Evolutionary conservation across 2,329 filamentous ascomycete genomes (phyloP).

Genomic region (Fusarium gaditjirri): DNA sequence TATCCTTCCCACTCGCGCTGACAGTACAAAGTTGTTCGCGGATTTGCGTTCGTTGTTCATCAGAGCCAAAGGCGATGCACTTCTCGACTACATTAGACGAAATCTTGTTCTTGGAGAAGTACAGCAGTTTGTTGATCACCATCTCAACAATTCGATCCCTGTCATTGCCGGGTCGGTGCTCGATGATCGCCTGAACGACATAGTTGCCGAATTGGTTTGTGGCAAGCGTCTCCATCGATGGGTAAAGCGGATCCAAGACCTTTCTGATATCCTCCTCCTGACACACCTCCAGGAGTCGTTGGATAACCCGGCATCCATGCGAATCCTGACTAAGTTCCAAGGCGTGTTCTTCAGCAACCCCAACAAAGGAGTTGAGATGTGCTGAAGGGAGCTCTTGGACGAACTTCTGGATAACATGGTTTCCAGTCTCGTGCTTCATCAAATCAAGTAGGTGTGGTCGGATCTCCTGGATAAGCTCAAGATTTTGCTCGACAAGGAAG

Average conservation of each 20-base stretch:
- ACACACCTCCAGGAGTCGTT: conserved; percentile 88
- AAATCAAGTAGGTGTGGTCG: conserved; percentile 79
- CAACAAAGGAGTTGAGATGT: conserved; percentile 89
- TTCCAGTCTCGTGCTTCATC: conserved; percentile 89
- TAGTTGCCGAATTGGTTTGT: conserved; percentile 95
- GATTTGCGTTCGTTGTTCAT: conserved; percentile 76
- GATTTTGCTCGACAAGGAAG: conserved; percentile 91
- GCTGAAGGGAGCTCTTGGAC: conserved; percentile 80
- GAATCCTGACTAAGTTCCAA: conserved; percentile 78
- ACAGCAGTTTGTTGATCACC: conserved; percentile 76
- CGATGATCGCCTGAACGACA: conserved; percentile 91
- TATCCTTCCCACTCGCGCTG: conserved; percentile 72
- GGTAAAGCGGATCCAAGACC: conserved; percentile 83
- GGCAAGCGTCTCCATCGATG: conserved; percentile 76
- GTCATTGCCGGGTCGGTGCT: conserved; percentile 78
- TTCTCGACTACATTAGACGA: conserved; percentile 98
- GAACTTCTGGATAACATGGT: conserved; percentile 95
- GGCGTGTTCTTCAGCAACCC: conserved; percentile 80
- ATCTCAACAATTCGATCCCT: conserved; percentile 76
- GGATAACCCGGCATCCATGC: conserved; percentile 93
- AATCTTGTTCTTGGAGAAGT: conserved; percentile 92
- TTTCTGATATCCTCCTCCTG: conserved; percentile 74
- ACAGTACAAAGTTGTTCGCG: conserved; percentile 69
- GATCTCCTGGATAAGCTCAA: conserved; percentile 83
- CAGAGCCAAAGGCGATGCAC: conserved; percentile 79